phyloP scores from a whole-genome alignment of 225 moss, liverwort and hornwort genomes.

The Physcomitrellopsis africana region DNA sequence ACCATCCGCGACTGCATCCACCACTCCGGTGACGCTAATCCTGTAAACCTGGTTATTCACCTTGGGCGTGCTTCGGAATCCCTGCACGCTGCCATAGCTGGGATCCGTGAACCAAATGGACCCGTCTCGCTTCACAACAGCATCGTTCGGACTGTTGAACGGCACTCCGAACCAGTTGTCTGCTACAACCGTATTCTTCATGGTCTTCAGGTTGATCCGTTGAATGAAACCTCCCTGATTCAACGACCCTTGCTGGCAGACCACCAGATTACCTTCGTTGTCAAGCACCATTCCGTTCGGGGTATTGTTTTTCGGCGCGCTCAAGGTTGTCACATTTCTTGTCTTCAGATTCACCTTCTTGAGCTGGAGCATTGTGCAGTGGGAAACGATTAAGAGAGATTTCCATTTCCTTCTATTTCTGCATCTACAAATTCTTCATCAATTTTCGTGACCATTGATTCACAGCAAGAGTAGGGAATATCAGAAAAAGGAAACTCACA shows the following conservation, averaged over 20 bases:
- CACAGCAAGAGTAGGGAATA: not conserved
- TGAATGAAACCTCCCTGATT: slow-evolving; percentile 45
- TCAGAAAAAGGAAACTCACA: slow-evolving; percentile 17
- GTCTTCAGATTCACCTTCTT: slow-evolving; percentile 54
- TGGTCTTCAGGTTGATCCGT: slow-evolving; percentile 43
- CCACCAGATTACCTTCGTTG: slow-evolving; percentile 51
- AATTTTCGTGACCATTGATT: too few relatives aligned
- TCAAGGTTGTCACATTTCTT: slow-evolving; percentile 27
- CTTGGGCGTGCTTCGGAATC: slow-evolving; percentile 43
- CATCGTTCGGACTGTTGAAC: slow-evolving; percentile 73
- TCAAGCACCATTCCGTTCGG: slow-evolving; percentile 69
- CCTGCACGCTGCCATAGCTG: slow-evolving; percentile 61
- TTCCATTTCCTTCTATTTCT: too few relatives aligned
- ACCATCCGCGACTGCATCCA: slow-evolving; percentile 51
- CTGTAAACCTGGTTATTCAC: slow-evolving; percentile 65
- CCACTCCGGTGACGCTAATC: slow-evolving; percentile 40
- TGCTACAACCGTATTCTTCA: slow-evolving; percentile 36
- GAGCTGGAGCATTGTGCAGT: slow-evolving; percentile 31
- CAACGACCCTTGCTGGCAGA: slow-evolving; percentile 58
- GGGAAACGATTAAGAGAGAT: too few relatives aligned
- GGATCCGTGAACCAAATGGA: slow-evolving; percentile 75
- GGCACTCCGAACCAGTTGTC: slow-evolving; percentile 77
- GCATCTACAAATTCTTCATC: too few relatives aligned
- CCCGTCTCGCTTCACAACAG: slow-evolving; percentile 56
- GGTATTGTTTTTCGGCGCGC: slow-evolving; percentile 21